A percentile compares a stretch with the other conserved stretches of the same genome.
These are phyloP conservation scores for Gyromitra esculenta DNA, from an alignment of 2,329 filamentous ascomycete species.

Conservation along the genomic window DNA sequence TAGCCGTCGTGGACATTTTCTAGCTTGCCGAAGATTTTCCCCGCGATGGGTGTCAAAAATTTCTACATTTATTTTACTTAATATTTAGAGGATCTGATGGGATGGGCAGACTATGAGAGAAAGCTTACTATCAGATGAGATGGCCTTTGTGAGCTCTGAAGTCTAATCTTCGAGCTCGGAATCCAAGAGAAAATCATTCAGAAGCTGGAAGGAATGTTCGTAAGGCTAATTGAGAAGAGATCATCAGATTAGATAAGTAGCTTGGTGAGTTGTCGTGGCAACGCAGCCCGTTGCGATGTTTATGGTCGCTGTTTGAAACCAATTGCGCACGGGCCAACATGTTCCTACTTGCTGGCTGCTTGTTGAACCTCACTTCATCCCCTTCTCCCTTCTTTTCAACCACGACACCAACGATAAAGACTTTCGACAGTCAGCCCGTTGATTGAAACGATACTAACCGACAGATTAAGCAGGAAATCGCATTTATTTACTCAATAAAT, in stretches of 20 bases:
- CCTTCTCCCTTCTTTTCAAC: conserved; percentile 31
- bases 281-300: conserved; percentile 29
- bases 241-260: conserved; percentile 34
- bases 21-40: conserved; percentile 14
- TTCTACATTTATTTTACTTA: not conserved
- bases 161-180: not conserved
- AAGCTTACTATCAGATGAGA: conserved; percentile 29
- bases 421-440: not conserved
- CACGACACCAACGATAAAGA: conserved; percentile 13
- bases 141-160: not conserved
- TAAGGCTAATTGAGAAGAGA: not conserved
- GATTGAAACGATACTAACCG: conserved; percentile 30
- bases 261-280: conserved; percentile 31
- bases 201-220: not conserved
- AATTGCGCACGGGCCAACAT: conserved; percentile 19
- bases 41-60: conserved; percentile 10
- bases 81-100: not conserved
- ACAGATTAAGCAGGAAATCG: not conserved
- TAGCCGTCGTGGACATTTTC: conserved; percentile 63
- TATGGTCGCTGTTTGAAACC: conserved; percentile 29
- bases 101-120: not conserved
- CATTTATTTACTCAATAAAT: conserved; percentile 5
- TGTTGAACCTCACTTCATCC: conserved; percentile 30
- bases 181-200: conserved; percentile 15
- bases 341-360: conserved; percentile 27